Evolutionary conservation across 2,329 filamentous ascomycete species (phyloP).

Genomic region (Penicillium aurantiogriseum): DNA sequence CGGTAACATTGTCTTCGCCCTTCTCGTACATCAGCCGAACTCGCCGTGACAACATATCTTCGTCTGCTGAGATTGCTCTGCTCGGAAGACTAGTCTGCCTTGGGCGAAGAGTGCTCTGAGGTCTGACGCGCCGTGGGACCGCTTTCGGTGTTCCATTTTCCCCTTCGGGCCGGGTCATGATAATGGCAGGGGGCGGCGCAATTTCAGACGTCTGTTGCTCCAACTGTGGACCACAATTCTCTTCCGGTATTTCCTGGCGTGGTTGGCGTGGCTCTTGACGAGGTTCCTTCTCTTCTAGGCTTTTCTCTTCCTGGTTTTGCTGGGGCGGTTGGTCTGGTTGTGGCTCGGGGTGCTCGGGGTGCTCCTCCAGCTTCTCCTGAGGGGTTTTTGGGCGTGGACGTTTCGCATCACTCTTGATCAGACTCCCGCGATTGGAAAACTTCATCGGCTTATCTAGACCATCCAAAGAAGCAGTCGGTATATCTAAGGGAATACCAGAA

Average conservation of each 20-base stretch:
- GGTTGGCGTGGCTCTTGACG: slow-evolving; percentile 7
- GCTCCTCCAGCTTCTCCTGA: slow-evolving; percentile 19
- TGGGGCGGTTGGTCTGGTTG: neutral
- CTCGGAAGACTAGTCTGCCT: slow-evolving; percentile 39
- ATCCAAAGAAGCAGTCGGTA: slow-evolving; percentile 55
- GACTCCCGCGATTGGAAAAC: slow-evolving; percentile 61
- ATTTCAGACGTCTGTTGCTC: slow-evolving; percentile 18
- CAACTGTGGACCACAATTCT: slow-evolving; percentile 5
- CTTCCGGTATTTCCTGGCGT: slow-evolving; percentile 7
- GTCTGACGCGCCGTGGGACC: slow-evolving; percentile 29
- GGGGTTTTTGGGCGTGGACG: slow-evolving; percentile 29
- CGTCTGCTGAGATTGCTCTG: slow-evolving; percentile 61
- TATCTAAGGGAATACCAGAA: slow-evolving; percentile 53
- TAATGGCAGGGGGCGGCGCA: slow-evolving; percentile 9
- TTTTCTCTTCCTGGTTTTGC: neutral
- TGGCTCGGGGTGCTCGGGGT: slow-evolving; percentile 9
- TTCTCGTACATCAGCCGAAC: slow-evolving; percentile 64
- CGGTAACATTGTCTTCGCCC: slow-evolving; percentile 55
- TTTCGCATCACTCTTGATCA: slow-evolving; percentile 52
- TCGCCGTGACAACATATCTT: slow-evolving; percentile 61
- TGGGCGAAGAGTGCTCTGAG: slow-evolving; percentile 39
- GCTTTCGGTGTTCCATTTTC: slow-evolving; percentile 24
- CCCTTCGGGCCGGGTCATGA: slow-evolving; percentile 16
- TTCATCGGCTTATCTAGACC: slow-evolving; percentile 54
- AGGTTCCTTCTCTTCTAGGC: slow-evolving; percentile 6